phyloP scores from a whole-genome alignment of 2,329 filamentous ascomycete species.

The Sporothrix luriei region DNA sequence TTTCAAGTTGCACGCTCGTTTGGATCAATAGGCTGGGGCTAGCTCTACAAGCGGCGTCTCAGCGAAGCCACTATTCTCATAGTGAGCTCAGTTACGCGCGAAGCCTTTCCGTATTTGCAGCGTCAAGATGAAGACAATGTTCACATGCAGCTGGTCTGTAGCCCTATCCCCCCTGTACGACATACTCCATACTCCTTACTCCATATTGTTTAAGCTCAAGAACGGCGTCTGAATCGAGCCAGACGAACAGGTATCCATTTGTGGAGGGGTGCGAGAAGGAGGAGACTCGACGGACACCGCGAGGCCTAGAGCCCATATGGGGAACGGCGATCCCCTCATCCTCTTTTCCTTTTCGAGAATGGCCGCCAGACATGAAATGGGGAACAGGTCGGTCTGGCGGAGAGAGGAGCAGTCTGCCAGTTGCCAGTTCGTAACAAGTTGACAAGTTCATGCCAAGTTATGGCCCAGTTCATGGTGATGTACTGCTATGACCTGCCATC shows the following conservation, averaged over 20 bases:
- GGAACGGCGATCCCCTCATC: conserved; percentile 1
- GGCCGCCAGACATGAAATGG: neutral
- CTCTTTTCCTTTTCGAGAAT: conserved; percentile 2
- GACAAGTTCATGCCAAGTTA: neutral
- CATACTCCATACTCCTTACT: too few relatives aligned
- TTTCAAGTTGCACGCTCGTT: neutral
- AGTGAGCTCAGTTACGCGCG: neutral
- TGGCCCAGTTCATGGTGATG: neutral
- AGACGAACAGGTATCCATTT: neutral
- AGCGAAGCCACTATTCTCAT: neutral
- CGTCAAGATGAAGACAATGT: neutral
- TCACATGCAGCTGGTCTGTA: neutral
- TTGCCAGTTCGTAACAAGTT: too few relatives aligned
- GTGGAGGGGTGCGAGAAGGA: neutral
- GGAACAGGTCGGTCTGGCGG: neutral
- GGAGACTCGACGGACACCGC: neutral
- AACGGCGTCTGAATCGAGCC: neutral
- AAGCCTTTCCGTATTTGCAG: neutral
- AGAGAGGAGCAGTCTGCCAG: too few relatives aligned
- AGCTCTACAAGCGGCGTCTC: neutral
- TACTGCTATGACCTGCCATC: neutral
- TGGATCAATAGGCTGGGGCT: neutral
- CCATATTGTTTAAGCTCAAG: neutral
- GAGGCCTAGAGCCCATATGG: neutral
- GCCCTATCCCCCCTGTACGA: neutral